phyloP scores from a whole-genome alignment of 352 stramenopile species.

The Globisporangium splendens region DNA sequence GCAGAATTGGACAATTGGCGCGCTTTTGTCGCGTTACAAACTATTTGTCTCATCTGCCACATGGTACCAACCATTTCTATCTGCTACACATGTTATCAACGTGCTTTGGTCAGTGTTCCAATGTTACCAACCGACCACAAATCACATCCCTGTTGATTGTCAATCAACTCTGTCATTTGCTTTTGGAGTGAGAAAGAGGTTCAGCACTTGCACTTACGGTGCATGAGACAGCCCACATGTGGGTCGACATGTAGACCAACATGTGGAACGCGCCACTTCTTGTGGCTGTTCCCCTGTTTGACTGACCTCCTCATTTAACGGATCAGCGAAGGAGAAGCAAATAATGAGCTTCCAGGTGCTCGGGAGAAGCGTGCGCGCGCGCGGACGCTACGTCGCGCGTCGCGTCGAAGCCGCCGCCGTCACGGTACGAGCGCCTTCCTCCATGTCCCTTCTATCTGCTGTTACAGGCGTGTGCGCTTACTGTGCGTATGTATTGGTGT shows the following conservation, averaged over 20 bases:
- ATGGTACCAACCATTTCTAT: no score
- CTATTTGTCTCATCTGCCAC: no score
- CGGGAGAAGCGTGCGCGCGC: slow-evolving; percentile 29
- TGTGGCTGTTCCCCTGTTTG: slow-evolving; percentile 5
- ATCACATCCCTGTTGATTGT: no score
- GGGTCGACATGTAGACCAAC: not conserved
- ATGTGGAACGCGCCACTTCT: not conserved
- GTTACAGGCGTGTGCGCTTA: no score
- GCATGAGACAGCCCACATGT: slow-evolving; percentile 3
- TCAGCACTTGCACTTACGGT: no score
- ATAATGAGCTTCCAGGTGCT: slow-evolving; percentile 59
- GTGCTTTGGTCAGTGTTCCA: no score
- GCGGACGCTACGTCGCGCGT: slow-evolving; percentile 31
- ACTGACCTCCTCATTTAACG: slow-evolving; percentile 9
- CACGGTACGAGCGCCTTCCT: slow-evolving; percentile 8
- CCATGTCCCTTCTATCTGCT: no score
- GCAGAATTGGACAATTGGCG: not conserved
- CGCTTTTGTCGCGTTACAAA: not conserved
- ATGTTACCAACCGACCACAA: no score
- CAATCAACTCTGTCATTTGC: not conserved
- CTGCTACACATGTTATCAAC: no score
- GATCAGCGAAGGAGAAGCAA: not conserved
- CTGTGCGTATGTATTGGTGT: not conserved
- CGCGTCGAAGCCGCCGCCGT: slow-evolving; percentile 9
- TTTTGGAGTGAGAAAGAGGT: not conserved